Evolutionary conservation across 1,139 yeast genomes (phyloP), one percentile per base, ranked within the genome.

Genomic region (Hyphopichia fennica): DNA sequence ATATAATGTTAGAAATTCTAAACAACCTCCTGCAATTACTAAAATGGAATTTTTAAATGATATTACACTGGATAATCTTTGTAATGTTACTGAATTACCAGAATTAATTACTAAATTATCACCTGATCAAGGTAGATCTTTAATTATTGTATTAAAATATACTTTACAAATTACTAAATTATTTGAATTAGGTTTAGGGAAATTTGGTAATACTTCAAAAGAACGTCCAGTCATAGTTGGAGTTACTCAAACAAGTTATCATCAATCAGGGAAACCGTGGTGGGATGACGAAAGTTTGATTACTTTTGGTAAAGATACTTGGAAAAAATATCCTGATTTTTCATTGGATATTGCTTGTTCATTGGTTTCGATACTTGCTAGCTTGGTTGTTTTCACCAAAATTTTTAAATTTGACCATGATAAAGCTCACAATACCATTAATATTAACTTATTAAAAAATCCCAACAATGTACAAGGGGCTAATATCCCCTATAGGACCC

Each of bases 321-420:
- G 80, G 79, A 47, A 65, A 34, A 77, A 73, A 50, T 70, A 63
- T 32, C 57, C 62, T 4, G 56, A 71, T 63, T 40, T 53, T 53
- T 37, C 65, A 51, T 45, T 60, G 54, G 38, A 55, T 49, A 34
- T 62, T 42, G 48, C 61, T 47, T 38, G 67, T 53, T 44, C 60
- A 8, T 46, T 60, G 18, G 43, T 67, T 23, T 54, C 67, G 1
- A 45, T 65, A 14, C 35, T 65, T n/a, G 52, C 65, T 14, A 66
- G 70, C 19, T 54, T 63, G 18, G 47, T 61, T 9, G 46, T 68
- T 9, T 41, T 66, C 15, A 49, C 67, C 17, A 56, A 58, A 35
- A 47, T 47, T 25, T 41, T 65, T 33, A 54, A 48, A n/a, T 39
- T 65, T 8, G 46, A 40, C 17, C 38, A 40, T 25, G 39, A 31